These are phyloP conservation scores for Sclerotinia sclerotiorum DNA, from an alignment of 2,329 filamentous ascomycete species.

Conservation along the genomic window DNA sequence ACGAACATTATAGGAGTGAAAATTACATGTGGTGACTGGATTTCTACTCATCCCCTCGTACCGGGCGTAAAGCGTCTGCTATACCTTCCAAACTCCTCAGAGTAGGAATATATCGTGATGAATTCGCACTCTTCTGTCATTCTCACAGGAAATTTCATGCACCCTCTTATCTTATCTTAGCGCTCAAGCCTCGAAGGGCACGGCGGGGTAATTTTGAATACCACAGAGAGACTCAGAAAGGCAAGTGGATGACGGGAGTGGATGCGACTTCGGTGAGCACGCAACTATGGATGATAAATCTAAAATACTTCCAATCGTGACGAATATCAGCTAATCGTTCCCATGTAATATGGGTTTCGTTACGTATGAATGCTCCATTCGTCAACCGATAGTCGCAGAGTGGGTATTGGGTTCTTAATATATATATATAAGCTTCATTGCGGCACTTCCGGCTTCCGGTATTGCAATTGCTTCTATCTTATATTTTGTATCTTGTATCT, in stretches of 20 bases:
- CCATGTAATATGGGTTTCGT: neutral
- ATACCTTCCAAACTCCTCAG: neutral
- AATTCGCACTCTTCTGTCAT: too few relatives aligned
- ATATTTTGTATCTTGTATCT: neutral
- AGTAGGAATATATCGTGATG: neutral
- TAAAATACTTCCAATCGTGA: neutral
- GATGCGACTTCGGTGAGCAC: slow-evolving; percentile 1
- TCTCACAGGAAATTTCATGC: slow-evolving; percentile 11
- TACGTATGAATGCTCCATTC: neutral
- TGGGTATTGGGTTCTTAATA: neutral
- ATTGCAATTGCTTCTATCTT: neutral
- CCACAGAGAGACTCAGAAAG: neutral
- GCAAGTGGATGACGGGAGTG: neutral
- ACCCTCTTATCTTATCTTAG: slow-evolving; percentile 17
- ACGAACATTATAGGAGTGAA: neutral
- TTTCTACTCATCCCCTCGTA: neutral
- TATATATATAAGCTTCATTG: slow-evolving; percentile 11
- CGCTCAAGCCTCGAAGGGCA: neutral
- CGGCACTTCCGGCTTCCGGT: neutral
- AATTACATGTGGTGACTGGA: neutral
- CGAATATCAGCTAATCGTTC: neutral
- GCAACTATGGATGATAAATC: slow-evolving; percentile 11
- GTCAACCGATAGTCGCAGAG: neutral
- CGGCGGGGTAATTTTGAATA: slow-evolving; percentile 1
- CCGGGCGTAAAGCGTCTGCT: too few relatives aligned